Percentiles rank a stretch among this genome's conserved stretches.
These are phyloP conservation scores for Penicillium coffeae DNA, from an alignment of 495 filamentous ascomycete species.

Conservation along the genomic window DNA sequence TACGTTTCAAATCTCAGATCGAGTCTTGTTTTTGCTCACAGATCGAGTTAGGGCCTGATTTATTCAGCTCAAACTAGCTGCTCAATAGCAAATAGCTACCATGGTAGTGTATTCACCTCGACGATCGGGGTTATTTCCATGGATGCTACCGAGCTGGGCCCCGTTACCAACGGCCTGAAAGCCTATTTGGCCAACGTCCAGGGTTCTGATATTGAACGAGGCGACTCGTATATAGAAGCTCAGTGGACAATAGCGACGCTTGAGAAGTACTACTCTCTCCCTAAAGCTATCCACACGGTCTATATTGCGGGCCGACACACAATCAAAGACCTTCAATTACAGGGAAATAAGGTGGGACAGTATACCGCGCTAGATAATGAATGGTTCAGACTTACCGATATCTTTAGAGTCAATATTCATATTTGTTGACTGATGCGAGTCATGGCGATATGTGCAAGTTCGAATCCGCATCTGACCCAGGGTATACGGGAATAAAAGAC, in stretches of 20 bases:
- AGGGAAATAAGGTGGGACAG: neutral
- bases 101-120: neutral
- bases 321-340: neutral
- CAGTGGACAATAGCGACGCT: neutral
- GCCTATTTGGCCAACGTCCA: neutral
- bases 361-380: neutral
- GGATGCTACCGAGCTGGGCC: neutral
- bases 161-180: neutral
- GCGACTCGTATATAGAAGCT: neutral
- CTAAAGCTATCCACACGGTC: neutral
- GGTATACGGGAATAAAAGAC: slow-evolving; percentile 9
- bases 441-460: slow-evolving; percentile 14
- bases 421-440: slow-evolving; percentile 5
- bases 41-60: neutral
- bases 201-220: neutral
- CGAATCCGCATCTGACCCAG: neutral
- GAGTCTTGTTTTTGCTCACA: neutral
- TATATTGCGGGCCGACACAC: neutral
- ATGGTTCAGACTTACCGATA: neutral
- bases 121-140: neutral
- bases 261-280: neutral
- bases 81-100: slow-evolving; percentile 2
- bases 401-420: neutral
- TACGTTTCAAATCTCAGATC: slow-evolving; percentile 4
- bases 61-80: slow-evolving; percentile 10